A percentile compares a stretch with the other conserved stretches of the same genome.
These are phyloP conservation scores for Cladophialophora bantiana DNA, from an alignment of 2,329 filamentous ascomycete species.

Conservation along the genomic window DNA sequence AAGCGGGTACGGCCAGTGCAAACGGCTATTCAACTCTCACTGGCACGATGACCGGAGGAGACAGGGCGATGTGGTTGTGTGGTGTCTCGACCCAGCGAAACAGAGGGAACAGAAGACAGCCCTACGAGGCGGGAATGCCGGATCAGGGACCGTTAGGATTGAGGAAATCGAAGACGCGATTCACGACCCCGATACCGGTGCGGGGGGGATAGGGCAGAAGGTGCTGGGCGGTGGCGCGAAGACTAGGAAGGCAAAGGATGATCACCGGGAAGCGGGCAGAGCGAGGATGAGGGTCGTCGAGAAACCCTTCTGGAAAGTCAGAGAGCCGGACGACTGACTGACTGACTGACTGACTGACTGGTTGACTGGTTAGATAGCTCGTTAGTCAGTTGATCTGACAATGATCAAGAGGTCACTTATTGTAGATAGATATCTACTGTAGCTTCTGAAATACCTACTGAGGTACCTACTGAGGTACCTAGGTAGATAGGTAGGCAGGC, in stretches of 20 bases:
- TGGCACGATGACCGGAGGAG: conserved; percentile 69
- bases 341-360: not conserved
- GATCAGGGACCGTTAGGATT: not conserved
- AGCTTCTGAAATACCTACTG: no score
- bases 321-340: conserved; percentile 19
- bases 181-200: not conserved
- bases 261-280: not conserved
- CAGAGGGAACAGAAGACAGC: not conserved
- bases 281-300: conserved; percentile 26
- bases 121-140: not conserved
- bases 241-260: conserved; percentile 17
- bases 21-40: conserved; percentile 66
- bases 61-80: conserved; percentile 68
- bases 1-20: conserved; percentile 64
- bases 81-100: conserved; percentile 52
- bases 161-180: conserved; percentile 2
- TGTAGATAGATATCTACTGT: no score
- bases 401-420: no score
- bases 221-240: conserved; percentile 14
- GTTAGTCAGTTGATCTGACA: no score
- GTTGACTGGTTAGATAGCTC: no score
- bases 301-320: conserved; percentile 35
- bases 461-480: no score
- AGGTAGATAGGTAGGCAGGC: no score
- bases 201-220: conserved; percentile 19